These are phyloP conservation scores for Punica granatum DNA, from an alignment of 345 rosid species.

Conservation along the genomic window DNA sequence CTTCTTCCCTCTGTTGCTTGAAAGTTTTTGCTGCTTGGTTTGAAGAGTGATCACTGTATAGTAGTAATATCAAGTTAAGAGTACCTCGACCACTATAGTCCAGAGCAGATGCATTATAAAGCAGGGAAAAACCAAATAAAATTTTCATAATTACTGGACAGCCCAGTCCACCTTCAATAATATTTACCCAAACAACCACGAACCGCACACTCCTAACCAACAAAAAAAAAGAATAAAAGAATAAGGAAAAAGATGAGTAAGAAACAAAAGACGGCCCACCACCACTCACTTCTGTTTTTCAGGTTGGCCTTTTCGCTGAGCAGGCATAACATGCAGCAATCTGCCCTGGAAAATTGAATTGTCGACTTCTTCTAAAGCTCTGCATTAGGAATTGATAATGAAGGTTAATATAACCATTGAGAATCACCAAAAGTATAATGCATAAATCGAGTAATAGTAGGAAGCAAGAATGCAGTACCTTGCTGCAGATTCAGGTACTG, in stretches of 20 bases:
- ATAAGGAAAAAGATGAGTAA: conserved; percentile 5
- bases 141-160: too few species aligned
- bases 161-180: too few species aligned
- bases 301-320: conserved; percentile 39
- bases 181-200: background rate
- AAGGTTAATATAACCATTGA: background rate
- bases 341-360: conserved; percentile 83
- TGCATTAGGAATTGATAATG: conserved; percentile 23
- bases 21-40: conserved; percentile 48
- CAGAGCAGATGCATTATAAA: background rate
- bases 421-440: background rate
- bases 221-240: background rate
- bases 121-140: background rate
- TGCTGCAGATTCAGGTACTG: conserved; percentile 57
- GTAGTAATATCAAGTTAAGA: conserved; percentile 12
- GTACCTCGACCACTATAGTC: background rate
- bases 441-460: background rate
- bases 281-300: conserved; percentile 53
- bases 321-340: conserved; percentile 78
- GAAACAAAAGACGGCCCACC: background rate
- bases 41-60: conserved; percentile 11
- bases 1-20: conserved; percentile 71
- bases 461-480: conserved; percentile 56
- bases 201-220: background rate
- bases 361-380: conserved; percentile 77